Base-by-base conservation (phyloP, 106 monocot species). In the Allium cepa region DNA sequence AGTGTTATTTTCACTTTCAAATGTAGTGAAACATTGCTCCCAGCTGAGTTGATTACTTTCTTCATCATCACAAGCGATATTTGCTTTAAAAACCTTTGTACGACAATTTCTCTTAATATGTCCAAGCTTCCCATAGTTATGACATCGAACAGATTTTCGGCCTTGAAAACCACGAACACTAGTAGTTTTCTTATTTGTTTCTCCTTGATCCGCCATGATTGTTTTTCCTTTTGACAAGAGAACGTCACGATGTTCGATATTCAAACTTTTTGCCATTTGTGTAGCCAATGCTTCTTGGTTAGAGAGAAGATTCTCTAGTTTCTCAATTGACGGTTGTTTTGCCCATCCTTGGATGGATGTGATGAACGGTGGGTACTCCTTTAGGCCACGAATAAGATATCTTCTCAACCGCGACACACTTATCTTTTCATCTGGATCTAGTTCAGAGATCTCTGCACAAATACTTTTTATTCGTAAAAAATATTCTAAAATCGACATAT, bases 401-500 rank as follows among this genome's bases (percentile, higher is more conserved):
- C 56, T 27, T 11, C 69, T 53, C 46, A 70, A 48, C 1, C 46
- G n/a, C 17, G 69, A 46, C 48, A 58, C 45, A 47, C 57, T 70
- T 10, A 70, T 64, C 12, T 46, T 57, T 58, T 69, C 69, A 55
- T 70, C 58, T 46, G 57, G 12, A 17, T 58, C 69, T 17, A 70
- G 15, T 47, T 70, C 69, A 57, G 46, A 59, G 59, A 70, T 70
- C 59, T 70, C 69, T 58, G 57, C 69, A 58, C 14, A 70, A 53
- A 69, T 55, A 13, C 8, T 56, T 45, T 69, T 27, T 56, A 69
- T 36, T 11, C 10, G 17, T 56, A 69, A 56, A 27, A 69, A 55
- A 69, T 69, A 55, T 69, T 69, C 68, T 36, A 26, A 70, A 70
- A 70, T 70, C 18, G 53, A 58, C 45, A 70, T 46, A 70, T 47